Evolutionary conservation across 768 basidiomycete species (phyloP).

Genomic region (Nevesoporus exiguus): DNA sequence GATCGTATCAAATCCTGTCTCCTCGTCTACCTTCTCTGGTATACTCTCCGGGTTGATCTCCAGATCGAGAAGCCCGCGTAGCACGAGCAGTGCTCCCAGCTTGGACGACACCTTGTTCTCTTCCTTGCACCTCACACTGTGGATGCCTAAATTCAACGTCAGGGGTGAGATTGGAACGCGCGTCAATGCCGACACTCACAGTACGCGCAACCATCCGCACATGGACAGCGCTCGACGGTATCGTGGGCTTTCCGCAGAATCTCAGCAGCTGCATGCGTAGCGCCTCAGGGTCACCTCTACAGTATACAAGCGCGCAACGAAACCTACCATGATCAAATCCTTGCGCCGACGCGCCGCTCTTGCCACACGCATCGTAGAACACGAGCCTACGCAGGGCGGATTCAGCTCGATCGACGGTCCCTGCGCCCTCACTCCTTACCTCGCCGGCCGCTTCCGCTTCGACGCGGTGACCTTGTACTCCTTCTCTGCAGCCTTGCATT

Average conservation of each 20-base stretch:
- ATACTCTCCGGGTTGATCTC: slow-evolving; percentile 39
- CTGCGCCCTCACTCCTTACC: slow-evolving; percentile 8
- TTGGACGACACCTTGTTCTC: slow-evolving; percentile 74
- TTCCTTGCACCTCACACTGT: slow-evolving; percentile 63
- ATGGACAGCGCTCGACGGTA: slow-evolving; percentile 58
- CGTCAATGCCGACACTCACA: slow-evolving; percentile 43
- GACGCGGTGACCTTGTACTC: slow-evolving; percentile 57
- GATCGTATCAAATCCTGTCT: slow-evolving; percentile 45
- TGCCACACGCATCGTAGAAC: slow-evolving; percentile 73
- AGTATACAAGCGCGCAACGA: neutral
- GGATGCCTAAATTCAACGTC: slow-evolving; percentile 48
- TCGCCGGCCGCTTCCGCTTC: slow-evolving; percentile 61
- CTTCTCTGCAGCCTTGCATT: slow-evolving; percentile 79
- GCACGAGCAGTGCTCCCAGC: slow-evolving; percentile 64
- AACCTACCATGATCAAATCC: slow-evolving; percentile 78
- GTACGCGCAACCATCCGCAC: slow-evolving; percentile 62
- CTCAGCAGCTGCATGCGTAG: slow-evolving; percentile 43
- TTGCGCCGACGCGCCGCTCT: slow-evolving; percentile 68
- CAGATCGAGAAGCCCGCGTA: slow-evolving; percentile 56
- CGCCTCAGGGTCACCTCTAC: neutral
- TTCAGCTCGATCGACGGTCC: neutral
- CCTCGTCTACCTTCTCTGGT: slow-evolving; percentile 30
- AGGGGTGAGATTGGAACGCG: neutral
- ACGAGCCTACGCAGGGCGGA: slow-evolving; percentile 50
- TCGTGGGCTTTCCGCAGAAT: slow-evolving; percentile 58